Evolutionary conservation across 345 rosid species (phyloP).

Genomic region (Rubroshorea leprosula): DNA sequence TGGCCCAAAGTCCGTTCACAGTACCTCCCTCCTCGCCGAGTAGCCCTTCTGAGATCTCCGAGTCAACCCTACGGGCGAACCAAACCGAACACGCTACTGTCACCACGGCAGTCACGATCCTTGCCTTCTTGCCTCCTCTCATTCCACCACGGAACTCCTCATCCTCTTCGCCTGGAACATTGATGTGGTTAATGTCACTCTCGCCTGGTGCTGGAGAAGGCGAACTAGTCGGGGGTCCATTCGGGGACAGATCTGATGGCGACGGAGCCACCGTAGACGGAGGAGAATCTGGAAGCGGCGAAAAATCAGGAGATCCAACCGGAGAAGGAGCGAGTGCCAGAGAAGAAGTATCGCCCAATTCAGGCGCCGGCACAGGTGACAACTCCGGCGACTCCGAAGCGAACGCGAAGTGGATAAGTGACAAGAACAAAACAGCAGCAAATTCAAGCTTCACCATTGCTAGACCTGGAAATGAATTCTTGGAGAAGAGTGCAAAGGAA

Average conservation of each 20-base stretch:
- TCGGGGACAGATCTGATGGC: too few species aligned
- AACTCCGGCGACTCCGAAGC: conserved; percentile 15
- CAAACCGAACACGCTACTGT: too few species aligned
- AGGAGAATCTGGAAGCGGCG: conserved; percentile 29
- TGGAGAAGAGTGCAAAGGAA: neutral
- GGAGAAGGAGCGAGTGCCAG: conserved; percentile 12
- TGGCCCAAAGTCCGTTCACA: too few species aligned
- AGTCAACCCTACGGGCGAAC: too few species aligned
- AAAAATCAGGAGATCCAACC: too few species aligned
- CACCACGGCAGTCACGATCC: conserved; percentile 45
- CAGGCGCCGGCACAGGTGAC: conserved; percentile 19
- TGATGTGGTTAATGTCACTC: conserved; percentile 29
- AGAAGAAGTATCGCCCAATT: conserved; percentile 13
- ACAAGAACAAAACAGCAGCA: neutral
- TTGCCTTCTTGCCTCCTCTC: conserved; percentile 54
- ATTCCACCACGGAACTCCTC: conserved; percentile 23
- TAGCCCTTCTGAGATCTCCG: too few species aligned
- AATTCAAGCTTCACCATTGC: conserved; percentile 11
- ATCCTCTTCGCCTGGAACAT: conserved; percentile 22
- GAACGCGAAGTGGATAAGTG: conserved; percentile 11
- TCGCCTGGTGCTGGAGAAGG: conserved; percentile 8
- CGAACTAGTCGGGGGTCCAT: too few species aligned
- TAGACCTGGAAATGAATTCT: neutral
- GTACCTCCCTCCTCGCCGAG: too few species aligned
- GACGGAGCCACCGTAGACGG: conserved; percentile 18